phyloP scores from a whole-genome alignment of 768 basidiomycete genomes.

The Suillus fuscotomentosus region DNA sequence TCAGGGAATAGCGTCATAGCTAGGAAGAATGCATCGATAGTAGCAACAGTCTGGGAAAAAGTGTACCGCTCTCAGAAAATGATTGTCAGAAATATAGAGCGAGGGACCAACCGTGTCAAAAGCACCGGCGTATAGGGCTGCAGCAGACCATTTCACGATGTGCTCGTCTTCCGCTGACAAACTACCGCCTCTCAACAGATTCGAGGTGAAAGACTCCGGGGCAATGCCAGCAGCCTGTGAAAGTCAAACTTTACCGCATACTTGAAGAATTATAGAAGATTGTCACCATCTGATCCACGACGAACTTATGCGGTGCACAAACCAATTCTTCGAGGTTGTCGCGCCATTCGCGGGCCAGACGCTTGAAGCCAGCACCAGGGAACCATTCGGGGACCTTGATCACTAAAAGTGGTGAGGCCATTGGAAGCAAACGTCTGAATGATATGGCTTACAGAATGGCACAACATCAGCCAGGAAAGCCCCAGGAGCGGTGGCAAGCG shows the following conservation, averaged over 20 bases:
- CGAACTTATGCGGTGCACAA: conserved; percentile 52
- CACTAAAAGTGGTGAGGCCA: conserved; percentile 22
- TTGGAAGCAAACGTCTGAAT: neutral
- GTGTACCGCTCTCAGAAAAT: too few relatives aligned
- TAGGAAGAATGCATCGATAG: conserved; percentile 9
- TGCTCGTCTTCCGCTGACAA: conserved; percentile 54
- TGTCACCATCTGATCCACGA: conserved; percentile 59
- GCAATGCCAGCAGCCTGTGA: conserved; percentile 52
- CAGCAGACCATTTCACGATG: conserved; percentile 60
- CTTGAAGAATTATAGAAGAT: neutral
- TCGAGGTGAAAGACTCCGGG: conserved; percentile 52
- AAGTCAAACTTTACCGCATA: neutral
- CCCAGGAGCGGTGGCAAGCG: conserved; percentile 46
- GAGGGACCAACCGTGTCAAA: neutral
- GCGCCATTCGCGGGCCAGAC: conserved; percentile 51
- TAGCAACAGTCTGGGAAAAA: conserved; percentile 1
- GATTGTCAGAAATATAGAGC: neutral
- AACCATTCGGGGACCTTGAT: conserved; percentile 53
- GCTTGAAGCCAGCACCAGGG: conserved; percentile 55
- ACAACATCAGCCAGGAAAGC: conserved; percentile 51
- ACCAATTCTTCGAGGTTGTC: conserved; percentile 55
- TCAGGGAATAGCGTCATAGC: conserved; percentile 29
- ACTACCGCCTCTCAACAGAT: conserved; percentile 50
- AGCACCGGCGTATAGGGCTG: conserved; percentile 27
- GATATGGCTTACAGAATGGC: conserved; percentile 34